Conservation (phyloP, 768 basidiomycete species). For the Lentinula edodes region DNA sequence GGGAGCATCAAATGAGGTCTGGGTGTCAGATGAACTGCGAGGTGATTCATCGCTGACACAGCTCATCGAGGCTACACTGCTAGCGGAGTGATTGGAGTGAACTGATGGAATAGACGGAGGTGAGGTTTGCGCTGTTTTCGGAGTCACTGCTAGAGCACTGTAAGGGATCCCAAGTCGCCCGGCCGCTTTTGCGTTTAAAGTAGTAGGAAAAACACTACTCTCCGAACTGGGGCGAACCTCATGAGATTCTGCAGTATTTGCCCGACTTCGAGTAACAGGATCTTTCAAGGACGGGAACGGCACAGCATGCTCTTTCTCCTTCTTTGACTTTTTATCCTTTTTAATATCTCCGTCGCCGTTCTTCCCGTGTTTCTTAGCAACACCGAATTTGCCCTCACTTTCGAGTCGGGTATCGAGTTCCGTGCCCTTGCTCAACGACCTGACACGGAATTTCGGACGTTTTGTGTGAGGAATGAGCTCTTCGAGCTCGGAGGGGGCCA, state of each 20-base stretch:
- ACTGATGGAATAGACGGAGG: conserved; percentile 23
- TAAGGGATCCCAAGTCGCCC: conserved; percentile 28
- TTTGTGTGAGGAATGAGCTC: conserved; percentile 6
- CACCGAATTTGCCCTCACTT: conserved; percentile 24
- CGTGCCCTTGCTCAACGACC: conserved; percentile 18
- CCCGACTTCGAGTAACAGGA: conserved; percentile 8
- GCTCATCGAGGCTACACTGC: neutral
- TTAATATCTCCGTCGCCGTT: conserved; percentile 31
- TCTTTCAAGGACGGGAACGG: conserved; percentile 16
- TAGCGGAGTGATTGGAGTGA: conserved; percentile 15
- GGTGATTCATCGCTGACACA: neutral
- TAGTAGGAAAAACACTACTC: conserved; percentile 12
- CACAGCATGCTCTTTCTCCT: conserved; percentile 14
- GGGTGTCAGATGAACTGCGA: neutral
- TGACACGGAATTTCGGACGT: conserved; percentile 16
- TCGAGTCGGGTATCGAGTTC: conserved; percentile 17
- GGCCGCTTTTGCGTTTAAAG: conserved; percentile 29
- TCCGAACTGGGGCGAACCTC: conserved; percentile 19
- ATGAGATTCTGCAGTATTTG: neutral
- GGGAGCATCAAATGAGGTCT: neutral
- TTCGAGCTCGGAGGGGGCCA: conserved; percentile 41
- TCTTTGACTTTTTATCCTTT: conserved; percentile 19
- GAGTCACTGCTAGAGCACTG: conserved; percentile 7
- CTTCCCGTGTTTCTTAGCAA: conserved; percentile 20
- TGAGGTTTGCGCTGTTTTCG: neutral